Conservation (phyloP, 2,329 filamentous ascomycete species). For the Colletotrichum sojae region DNA sequence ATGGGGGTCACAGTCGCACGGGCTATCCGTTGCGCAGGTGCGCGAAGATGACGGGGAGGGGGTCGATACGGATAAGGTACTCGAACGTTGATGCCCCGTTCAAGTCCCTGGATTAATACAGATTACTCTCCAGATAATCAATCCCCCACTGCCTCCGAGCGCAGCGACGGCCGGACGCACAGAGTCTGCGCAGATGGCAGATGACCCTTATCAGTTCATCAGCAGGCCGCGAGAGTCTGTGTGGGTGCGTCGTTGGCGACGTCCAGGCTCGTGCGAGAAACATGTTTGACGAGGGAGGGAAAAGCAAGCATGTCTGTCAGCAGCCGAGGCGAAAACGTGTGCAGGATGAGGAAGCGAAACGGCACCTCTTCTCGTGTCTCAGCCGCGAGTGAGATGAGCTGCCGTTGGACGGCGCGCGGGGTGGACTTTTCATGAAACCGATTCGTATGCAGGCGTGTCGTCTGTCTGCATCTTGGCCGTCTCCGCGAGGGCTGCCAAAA, state of each 20-base stretch:
- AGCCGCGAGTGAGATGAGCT: conserved; percentile 6
- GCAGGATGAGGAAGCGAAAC: conserved; percentile 29
- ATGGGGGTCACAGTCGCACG: conserved; percentile 21
- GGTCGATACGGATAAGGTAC: conserved; percentile 1
- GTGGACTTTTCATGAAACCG: conserved; percentile 1
- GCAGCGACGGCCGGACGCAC: background rate
- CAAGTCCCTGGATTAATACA: background rate
- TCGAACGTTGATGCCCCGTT: conserved; percentile 21
- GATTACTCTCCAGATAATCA: background rate
- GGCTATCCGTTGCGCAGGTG: conserved; percentile 11
- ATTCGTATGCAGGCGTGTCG: conserved; percentile 14
- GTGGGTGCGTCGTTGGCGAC: conserved; percentile 22
- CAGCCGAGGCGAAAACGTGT: conserved; percentile 4
- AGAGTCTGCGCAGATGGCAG: conserved; percentile 3
- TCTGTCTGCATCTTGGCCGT: conserved; percentile 5
- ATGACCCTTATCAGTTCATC: conserved; percentile 7
- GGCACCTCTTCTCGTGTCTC: conserved; percentile 24
- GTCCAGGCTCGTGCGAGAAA: conserved; percentile 19
- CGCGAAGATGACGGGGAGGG: conserved; percentile 12
- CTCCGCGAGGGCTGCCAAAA: background rate
- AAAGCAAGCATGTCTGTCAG: conserved; percentile 31
- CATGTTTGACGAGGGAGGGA: conserved; percentile 17
- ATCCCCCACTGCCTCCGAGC: background rate
- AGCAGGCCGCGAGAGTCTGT: conserved; percentile 19
- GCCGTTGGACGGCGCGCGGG: background rate